A percentile compares a stretch with the other conserved stretches of the same genome.
phyloP scores from a whole-genome alignment of 768 basidiomycete species.

The Suillus fuscotomentosus region DNA sequence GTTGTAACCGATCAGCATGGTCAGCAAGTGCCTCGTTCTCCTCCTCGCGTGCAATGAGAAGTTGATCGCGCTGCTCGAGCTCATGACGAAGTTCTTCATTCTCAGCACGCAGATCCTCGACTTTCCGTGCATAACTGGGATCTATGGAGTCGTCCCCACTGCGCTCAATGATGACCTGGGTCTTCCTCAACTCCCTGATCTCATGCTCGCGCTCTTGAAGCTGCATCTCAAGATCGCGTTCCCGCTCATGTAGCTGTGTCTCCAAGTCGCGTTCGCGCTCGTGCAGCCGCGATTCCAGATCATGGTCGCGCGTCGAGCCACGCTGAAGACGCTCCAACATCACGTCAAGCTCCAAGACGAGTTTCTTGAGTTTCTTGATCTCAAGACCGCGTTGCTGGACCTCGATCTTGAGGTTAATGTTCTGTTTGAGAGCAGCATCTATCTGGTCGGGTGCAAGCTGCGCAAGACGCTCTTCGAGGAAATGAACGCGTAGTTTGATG shows the following conservation, averaged over 20 bases:
- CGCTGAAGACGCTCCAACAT: constrained; percentile 71
- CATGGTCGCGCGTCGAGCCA: constrained; percentile 25
- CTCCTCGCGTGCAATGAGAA: constrained; percentile 58
- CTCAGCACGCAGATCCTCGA: constrained; percentile 60
- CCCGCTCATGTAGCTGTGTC: constrained; percentile 43
- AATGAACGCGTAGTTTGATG: constrained; percentile 93
- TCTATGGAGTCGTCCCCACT: constrained; percentile 43
- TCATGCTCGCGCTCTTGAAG: constrained; percentile 74
- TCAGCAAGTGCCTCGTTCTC: constrained; percentile 73
- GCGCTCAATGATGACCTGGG: constrained; percentile 55
- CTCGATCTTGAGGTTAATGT: constrained; percentile 90
- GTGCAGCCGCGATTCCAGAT: constrained; percentile 34
- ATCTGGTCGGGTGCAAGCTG: constrained; percentile 91
- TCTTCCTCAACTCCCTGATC: constrained; percentile 60
- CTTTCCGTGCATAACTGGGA: constrained; percentile 44
- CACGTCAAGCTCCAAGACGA: constrained; percentile 82
- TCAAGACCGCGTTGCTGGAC: constrained; percentile 88
- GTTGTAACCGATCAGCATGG: constrained; percentile 56
- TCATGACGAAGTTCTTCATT: constrained; percentile 59
- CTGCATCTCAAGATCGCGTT: constrained; percentile 75
- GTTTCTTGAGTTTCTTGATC: constrained; percentile 89
- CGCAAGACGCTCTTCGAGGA: constrained; percentile 89
- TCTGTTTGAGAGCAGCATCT: constrained; percentile 88
- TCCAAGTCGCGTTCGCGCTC: constrained; percentile 30
- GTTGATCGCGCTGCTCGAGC: constrained; percentile 57